A percentile compares a stretch with the other conserved stretches of the same genome.
Conservation (phyloP, 2,329 filamentous ascomycete species). For the Orbilia blumenaviensis region DNA sequence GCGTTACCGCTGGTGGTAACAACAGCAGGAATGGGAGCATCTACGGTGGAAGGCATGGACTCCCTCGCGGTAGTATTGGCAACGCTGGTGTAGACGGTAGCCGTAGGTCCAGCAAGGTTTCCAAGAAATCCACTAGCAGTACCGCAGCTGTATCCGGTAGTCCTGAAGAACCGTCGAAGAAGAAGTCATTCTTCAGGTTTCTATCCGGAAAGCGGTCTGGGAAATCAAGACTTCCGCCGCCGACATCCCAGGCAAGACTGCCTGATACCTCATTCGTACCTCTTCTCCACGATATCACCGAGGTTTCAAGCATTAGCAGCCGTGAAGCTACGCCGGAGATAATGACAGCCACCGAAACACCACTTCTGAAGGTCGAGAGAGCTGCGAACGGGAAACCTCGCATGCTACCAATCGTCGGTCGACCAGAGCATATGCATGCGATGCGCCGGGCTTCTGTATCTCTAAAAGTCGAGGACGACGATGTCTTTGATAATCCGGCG, state of each 20-base stretch:
- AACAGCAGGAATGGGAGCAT: slow-evolving; percentile 14
- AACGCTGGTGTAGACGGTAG: not conserved
- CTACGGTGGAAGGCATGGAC: not conserved
- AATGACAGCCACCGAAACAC: slow-evolving; percentile 4
- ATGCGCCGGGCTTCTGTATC: slow-evolving; percentile 25
- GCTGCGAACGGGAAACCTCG: slow-evolving; percentile 11
- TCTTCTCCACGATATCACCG: slow-evolving; percentile 31
- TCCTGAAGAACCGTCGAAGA: slow-evolving; percentile 15
- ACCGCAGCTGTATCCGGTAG: slow-evolving; percentile 2
- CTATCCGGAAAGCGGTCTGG: slow-evolving; percentile 4
- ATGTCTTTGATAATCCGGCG: slow-evolving; percentile 28
- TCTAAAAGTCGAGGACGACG: slow-evolving; percentile 26
- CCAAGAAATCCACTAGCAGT: slow-evolving; percentile 24
- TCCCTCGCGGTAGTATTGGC: not conserved
- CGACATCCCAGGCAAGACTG: slow-evolving; percentile 3
- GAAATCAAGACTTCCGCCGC: not conserved
- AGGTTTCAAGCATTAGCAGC: slow-evolving; percentile 38
- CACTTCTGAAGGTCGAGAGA: slow-evolving; percentile 6
- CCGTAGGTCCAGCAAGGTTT: slow-evolving; percentile 35
- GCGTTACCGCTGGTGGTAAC: not conserved
- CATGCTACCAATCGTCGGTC: slow-evolving; percentile 26
- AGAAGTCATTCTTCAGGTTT: slow-evolving; percentile 36
- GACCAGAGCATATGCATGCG: not conserved
- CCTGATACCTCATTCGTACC: slow-evolving; percentile 14
- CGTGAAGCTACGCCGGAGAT: slow-evolving; percentile 4